Conservation (phyloP, 139 green algal species). For the Chlorella sp. region DNA sequence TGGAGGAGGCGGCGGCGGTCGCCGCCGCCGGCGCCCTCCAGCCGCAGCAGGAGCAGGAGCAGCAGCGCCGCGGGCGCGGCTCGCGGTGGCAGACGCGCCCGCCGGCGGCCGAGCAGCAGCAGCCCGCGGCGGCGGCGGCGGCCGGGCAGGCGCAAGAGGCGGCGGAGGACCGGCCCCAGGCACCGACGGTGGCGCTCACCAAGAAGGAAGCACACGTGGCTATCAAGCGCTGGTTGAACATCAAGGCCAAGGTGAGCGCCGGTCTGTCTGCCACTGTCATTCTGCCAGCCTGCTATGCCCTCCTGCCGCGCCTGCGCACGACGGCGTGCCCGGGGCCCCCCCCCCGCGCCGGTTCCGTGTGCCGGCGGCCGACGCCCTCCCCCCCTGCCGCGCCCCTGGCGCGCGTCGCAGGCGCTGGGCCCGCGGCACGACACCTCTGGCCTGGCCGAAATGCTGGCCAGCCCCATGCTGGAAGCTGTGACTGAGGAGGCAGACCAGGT, state of each 20-base stretch:
- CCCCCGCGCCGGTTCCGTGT: too few species aligned
- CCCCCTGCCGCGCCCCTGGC: conserved; percentile 17
- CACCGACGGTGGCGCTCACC: neutral
- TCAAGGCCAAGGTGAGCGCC: too few species aligned
- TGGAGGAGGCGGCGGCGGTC: too few species aligned
- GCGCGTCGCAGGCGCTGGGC: conserved; percentile 55
- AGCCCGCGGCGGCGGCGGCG: neutral
- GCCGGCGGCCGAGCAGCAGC: too few species aligned
- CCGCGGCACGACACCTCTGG: conserved; percentile 30
- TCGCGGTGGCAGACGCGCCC: too few species aligned
- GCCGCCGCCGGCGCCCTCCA: too few species aligned
- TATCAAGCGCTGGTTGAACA: conserved; percentile 44
- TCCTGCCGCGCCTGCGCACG: too few species aligned
- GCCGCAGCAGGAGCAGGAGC: conserved; percentile 7
- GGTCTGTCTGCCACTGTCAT: too few species aligned
- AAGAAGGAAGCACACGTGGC: conserved; percentile 13
- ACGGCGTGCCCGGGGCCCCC: too few species aligned
- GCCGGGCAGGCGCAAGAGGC: neutral
- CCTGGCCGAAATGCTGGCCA: conserved; percentile 47
- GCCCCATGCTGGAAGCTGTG: conserved; percentile 58
- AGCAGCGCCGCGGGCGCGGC: too few species aligned
- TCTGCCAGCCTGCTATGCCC: too few species aligned
- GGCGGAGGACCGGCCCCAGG: neutral
- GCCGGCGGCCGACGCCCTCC: too few species aligned
- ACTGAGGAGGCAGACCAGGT: conserved; percentile 43